A percentile compares a stretch with the other conserved stretches of the same genome.
These are phyloP conservation scores for Buxus sempervirens DNA, from an alignment of 164 flowering plant genomes.

Conservation along the genomic window DNA sequence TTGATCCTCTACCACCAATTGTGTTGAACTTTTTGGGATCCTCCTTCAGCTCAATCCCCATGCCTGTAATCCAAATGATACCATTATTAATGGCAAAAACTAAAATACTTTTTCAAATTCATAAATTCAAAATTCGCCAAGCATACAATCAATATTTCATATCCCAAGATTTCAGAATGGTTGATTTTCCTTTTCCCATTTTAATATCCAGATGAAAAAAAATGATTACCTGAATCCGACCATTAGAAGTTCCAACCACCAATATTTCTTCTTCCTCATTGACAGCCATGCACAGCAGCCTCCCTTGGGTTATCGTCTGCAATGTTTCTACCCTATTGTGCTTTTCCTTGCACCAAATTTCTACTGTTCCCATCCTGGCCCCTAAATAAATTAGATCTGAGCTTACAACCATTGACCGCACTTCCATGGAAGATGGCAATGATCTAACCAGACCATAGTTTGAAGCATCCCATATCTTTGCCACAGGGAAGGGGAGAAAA, in stretches of 20 bases:
- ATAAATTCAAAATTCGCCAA: no score
- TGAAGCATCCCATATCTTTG: slow-evolving; percentile 63
- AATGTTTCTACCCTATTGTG: slow-evolving; percentile 47
- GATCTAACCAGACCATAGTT: slow-evolving; percentile 48
- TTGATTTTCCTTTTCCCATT: no score
- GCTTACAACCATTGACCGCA: slow-evolving; percentile 54
- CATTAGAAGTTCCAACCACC: slow-evolving; percentile 70
- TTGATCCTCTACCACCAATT: slow-evolving; percentile 8
- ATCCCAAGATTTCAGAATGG: no score
- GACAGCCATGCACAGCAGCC: slow-evolving; percentile 55
- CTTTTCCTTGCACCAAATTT: slow-evolving; percentile 66
- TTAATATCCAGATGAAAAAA: background rate
- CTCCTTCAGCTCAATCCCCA: slow-evolving; percentile 52
- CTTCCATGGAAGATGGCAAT: slow-evolving; percentile 41
- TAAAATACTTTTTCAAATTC: no score
- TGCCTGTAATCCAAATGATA: slow-evolving; percentile 38
- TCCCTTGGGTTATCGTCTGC: slow-evolving; percentile 41
- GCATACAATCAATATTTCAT: no score
- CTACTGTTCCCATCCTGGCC: slow-evolving; percentile 55
- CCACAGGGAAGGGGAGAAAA: background rate
- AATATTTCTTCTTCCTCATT: slow-evolving; percentile 49
- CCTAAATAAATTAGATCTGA: slow-evolving; percentile 77
- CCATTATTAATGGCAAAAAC: background rate
- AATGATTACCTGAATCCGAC: slow-evolving; percentile 56
- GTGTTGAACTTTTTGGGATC: background rate